Evolutionary conservation across 768 basidiomycete genomes (phyloP), one percentile per base, ranked within the genome.

Genomic region (Leccinellum rugosiceps): DNA sequence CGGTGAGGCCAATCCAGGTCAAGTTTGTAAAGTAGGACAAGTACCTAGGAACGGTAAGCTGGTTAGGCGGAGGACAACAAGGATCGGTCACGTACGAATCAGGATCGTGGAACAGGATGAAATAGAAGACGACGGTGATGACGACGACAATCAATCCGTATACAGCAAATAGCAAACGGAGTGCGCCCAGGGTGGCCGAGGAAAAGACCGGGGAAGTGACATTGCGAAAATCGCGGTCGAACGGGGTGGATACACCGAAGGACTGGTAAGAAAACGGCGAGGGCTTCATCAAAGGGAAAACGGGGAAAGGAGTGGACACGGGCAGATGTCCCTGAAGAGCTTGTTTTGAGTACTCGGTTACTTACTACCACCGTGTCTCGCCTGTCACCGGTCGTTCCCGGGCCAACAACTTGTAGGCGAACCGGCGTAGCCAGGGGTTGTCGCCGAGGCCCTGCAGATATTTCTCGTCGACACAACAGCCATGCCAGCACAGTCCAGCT

Each of bases 21-120:
- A 88, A 76, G 57, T 81, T 62, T 0, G 87, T 88, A 68, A 88
- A 88, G 71, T 83, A 88, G 8, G 81, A 80, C 61, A 85, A 78
- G 72, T 74, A 86, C 19, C 86, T 87, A 28, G 15, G 28, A 45
- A 41, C 8, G 34, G 31, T 52, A 50, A 54, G 25, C 21, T 45
- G 8, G 43, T 2, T n/a, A 56, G 55, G 6, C 14, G 47, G 26
- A 31, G 38, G 6, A n/a, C 8, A 32, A 21, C 7, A 23, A 6
- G 50, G 15, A 34, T 74, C 65, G 61, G 67, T 73, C 63, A 71
- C 50, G 72, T 38, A 52, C 72, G 79, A 50, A 56, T 57, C 32
- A 72, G 68, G 0, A 58, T 53, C 17, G 26, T 63, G n/a, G 72
- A 69, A 26, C 60, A 63, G 56, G 64, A 71, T 72, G 76, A 50